Conservation (phyloP, 2,329 filamentous ascomycete genomes). For the Ceratocystis diversiconidia region DNA sequence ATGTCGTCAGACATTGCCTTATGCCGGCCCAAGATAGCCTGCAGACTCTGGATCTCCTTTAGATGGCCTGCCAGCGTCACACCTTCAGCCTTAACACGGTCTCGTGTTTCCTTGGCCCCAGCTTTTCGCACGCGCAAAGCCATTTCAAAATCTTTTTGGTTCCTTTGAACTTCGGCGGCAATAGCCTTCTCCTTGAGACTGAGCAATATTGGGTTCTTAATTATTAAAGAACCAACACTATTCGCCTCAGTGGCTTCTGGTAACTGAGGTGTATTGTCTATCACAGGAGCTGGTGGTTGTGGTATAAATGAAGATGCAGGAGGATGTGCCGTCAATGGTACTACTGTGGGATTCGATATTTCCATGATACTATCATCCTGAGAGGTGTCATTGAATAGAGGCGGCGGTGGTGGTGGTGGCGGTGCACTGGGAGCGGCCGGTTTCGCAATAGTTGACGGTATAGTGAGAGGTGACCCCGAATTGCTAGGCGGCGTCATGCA, state of each 20-base stretch:
- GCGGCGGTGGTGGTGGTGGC: conserved; percentile 3
- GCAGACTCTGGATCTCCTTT: conserved; percentile 30
- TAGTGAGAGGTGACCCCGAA: not conserved
- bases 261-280: conserved; percentile 8
- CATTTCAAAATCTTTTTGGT: conserved; percentile 34
- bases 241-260: conserved; percentile 17
- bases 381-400: not conserved
- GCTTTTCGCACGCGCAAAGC: conserved; percentile 33
- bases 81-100: conserved; percentile 36
- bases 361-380: conserved; percentile 2
- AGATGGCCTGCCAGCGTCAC: conserved; percentile 34
- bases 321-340: conserved; percentile 2
- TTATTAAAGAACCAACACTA: conserved; percentile 22
- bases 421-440: not conserved
- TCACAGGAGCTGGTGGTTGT: not conserved
- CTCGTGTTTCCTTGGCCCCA: conserved; percentile 30
- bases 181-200: conserved; percentile 28
- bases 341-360: not conserved
- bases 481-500: conserved; percentile 31
- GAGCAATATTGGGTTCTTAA: conserved; percentile 24
- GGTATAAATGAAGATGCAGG: conserved; percentile 5
- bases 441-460: conserved; percentile 6
- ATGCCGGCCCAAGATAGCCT: conserved; percentile 31
- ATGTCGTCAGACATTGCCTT: conserved; percentile 30
- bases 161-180: conserved; percentile 32